These are phyloP conservation scores for Aureobasidium namibiae DNA, from an alignment of 2,329 filamentous ascomycete genomes.

Conservation along the genomic window DNA sequence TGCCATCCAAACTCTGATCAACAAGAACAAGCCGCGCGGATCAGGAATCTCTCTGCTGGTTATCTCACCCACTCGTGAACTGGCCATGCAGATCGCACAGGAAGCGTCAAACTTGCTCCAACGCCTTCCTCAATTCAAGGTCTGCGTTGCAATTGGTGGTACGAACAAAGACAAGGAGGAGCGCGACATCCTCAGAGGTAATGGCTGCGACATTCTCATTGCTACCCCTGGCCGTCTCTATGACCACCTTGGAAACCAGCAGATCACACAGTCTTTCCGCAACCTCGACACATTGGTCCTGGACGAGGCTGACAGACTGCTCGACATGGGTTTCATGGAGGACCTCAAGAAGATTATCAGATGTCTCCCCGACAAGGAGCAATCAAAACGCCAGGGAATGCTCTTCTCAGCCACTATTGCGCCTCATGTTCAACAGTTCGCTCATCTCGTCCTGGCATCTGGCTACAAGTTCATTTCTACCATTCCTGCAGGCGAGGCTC, in stretches of 20 bases:
- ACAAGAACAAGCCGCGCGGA: constrained; percentile 60
- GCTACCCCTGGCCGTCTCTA: constrained; percentile 79
- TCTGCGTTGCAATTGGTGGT: constrained; percentile 36
- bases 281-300: constrained; percentile 39
- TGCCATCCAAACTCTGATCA: constrained; percentile 75
- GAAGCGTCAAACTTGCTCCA: constrained; percentile 72
- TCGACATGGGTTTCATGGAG: constrained; percentile 46
- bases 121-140: constrained; percentile 69
- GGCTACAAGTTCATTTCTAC: constrained; percentile 36
- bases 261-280: constrained; percentile 38
- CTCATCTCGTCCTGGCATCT: constrained; percentile 36
- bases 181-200: constrained; percentile 66
- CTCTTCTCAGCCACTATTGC: constrained; percentile 41
- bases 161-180: constrained; percentile 40
- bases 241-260: constrained; percentile 68
- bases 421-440: constrained; percentile 36
- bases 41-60: constrained; percentile 77
- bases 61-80: constrained; percentile 66
- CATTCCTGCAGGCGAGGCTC: constrained; percentile 36
- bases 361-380: constrained; percentile 42
- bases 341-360: constrained; percentile 45
- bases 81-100: constrained; percentile 54
- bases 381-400: constrained; percentile 41
- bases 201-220: constrained; percentile 72
- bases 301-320: constrained; percentile 81